Percentiles rank a stretch among this genome's conserved stretches.
These are phyloP conservation scores for Sanghuangporus weigelae DNA, from an alignment of 1,284 basidiomycete genomes.

Conservation along the genomic window DNA sequence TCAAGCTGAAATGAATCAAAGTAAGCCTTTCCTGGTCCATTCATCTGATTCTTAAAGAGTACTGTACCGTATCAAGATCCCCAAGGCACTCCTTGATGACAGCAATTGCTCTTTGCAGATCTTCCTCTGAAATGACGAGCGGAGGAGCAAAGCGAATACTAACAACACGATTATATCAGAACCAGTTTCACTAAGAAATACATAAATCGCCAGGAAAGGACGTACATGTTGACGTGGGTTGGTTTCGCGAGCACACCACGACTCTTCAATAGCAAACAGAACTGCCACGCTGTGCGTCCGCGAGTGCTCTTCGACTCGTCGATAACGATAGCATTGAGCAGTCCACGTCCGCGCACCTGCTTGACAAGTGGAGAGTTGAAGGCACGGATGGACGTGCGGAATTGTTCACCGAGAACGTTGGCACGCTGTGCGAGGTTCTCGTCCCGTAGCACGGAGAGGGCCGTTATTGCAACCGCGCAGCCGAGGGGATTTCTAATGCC, in stretches of 20 bases:
- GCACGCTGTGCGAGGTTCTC: constrained; percentile 84
- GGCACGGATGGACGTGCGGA: constrained; percentile 63
- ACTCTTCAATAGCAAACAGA: constrained; percentile 90
- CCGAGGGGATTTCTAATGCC: constrained; percentile 82
- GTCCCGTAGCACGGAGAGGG: constrained; percentile 82
- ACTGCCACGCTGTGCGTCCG: constrained; percentile 90
- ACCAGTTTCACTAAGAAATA: not conserved
- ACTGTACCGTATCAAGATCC: constrained; percentile 76
- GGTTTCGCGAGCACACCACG: constrained; percentile 92
- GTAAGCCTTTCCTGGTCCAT: not conserved
- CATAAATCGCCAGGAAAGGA: constrained; percentile 10
- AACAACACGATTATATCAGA: constrained; percentile 11
- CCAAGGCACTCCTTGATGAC: constrained; percentile 75
- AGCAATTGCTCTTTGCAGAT: constrained; percentile 69
- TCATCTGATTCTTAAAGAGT: not conserved
- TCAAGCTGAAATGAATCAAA: constrained; percentile 43
- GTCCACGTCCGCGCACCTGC: constrained; percentile 77
- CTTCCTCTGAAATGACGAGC: constrained; percentile 85
- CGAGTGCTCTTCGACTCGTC: constrained; percentile 75
- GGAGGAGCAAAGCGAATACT: constrained; percentile 96
- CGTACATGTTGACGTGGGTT: constrained; percentile 91
- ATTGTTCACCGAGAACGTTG: constrained; percentile 71
- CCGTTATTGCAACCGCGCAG: constrained; percentile 91
- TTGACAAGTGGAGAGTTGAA: constrained; percentile 70
- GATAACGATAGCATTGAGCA: constrained; percentile 94